Conservation (phyloP, 1,139 yeast species). For the Komagataea norvegica region DNA sequence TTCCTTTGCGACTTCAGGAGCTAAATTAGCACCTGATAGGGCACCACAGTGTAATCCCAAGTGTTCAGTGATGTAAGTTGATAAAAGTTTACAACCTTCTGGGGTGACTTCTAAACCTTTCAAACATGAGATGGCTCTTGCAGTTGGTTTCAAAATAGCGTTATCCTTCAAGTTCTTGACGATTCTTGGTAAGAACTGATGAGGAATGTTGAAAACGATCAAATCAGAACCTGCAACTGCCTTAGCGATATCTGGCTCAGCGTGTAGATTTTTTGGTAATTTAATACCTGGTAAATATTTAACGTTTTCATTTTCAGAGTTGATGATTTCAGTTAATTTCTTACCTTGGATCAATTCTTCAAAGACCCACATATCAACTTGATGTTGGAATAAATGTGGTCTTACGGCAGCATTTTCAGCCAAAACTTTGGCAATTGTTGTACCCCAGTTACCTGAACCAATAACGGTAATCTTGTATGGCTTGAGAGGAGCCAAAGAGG, state of each 20-base stretch:
- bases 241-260: slow-evolving; percentile 69
- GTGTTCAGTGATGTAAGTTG: slow-evolving; percentile 64
- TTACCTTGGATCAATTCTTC: slow-evolving; percentile 66
- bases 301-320: slow-evolving; percentile 77
- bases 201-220: slow-evolving; percentile 81
- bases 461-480: slow-evolving; percentile 57
- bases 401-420: slow-evolving; percentile 72
- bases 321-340: slow-evolving; percentile 77
- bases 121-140: slow-evolving; percentile 79
- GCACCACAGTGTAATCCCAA: slow-evolving; percentile 85
- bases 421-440: slow-evolving; percentile 82
- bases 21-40: slow-evolving; percentile 83
- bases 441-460: slow-evolving; percentile 82
- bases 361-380: slow-evolving; percentile 86
- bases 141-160: slow-evolving; percentile 60
- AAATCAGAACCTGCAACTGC: slow-evolving; percentile 73
- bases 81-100: slow-evolving; percentile 69
- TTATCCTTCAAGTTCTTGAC: slow-evolving; percentile 55
- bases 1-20: slow-evolving; percentile 82
- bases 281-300: slow-evolving; percentile 71
- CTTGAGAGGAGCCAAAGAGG: slow-evolving; percentile 26
- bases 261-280: slow-evolving; percentile 69
- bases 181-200: slow-evolving; percentile 73
- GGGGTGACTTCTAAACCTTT: slow-evolving; percentile 80
- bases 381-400: slow-evolving; percentile 55